Percentiles rank a stretch among this genome's conserved stretches.
These are phyloP conservation scores for Pestalotiopsis sp. DNA, from an alignment of 2,329 filamentous ascomycete species.

Conservation along the genomic window DNA sequence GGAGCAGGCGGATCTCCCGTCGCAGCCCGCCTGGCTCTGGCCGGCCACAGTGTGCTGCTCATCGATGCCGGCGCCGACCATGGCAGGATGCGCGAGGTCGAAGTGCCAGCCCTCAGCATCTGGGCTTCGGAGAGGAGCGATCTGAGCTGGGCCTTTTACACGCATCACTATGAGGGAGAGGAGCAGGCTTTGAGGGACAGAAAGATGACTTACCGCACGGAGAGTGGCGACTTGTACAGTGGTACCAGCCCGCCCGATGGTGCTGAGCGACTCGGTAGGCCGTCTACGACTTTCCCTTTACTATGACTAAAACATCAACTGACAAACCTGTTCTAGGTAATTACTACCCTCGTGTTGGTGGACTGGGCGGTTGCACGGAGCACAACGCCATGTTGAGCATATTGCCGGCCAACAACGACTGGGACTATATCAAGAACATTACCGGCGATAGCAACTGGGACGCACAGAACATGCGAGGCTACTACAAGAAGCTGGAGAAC, in stretches of 20 bases:
- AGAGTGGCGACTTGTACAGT: slow-evolving; percentile 51
- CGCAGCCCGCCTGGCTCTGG: slow-evolving; percentile 58
- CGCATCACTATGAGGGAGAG: slow-evolving; percentile 60
- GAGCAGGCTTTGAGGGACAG: slow-evolving; percentile 53
- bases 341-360: slow-evolving; percentile 57
- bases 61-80: slow-evolving; percentile 63
- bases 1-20: slow-evolving; percentile 61
- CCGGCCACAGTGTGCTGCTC: slow-evolving; percentile 60
- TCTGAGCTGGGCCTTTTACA: slow-evolving; percentile 66
- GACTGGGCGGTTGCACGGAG: slow-evolving; percentile 58
- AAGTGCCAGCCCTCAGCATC: slow-evolving; percentile 54
- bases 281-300: neutral
- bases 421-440: slow-evolving; percentile 51
- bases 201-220: slow-evolving; percentile 58
- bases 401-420: slow-evolving; percentile 56
- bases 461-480: slow-evolving; percentile 58
- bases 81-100: slow-evolving; percentile 48
- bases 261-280: slow-evolving; percentile 32
- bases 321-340: slow-evolving; percentile 45
- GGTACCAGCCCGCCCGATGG: slow-evolving; percentile 54
- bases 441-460: slow-evolving; percentile 61
- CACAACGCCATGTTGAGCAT: slow-evolving; percentile 59
- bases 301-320: neutral
- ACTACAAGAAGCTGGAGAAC: slow-evolving; percentile 56
- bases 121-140: slow-evolving; percentile 56